Percentiles rank a stretch among this genome's conserved stretches.
Evolutionary conservation across 2,329 filamentous ascomycete genomes (phyloP).

Genomic region (Fusarium sulawesiense): DNA sequence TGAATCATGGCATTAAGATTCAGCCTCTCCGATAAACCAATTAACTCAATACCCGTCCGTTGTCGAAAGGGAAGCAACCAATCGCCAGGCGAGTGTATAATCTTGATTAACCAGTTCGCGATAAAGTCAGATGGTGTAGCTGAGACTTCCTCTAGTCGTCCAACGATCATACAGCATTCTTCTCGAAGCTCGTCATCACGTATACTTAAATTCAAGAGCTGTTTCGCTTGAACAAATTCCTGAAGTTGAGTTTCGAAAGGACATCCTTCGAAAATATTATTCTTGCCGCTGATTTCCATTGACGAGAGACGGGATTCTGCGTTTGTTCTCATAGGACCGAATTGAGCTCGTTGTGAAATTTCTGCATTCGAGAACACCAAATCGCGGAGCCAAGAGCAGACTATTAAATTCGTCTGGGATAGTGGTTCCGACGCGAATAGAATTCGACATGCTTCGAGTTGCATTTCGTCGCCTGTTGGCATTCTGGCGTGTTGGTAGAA

Average conservation of each 20-base stretch:
- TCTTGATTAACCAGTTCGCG: slow-evolving; percentile 41
- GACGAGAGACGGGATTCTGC: slow-evolving; percentile 40
- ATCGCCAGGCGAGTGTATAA: slow-evolving; percentile 31
- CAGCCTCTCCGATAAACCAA: not conserved
- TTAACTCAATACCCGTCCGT: slow-evolving; percentile 19
- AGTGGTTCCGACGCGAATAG: slow-evolving; percentile 25
- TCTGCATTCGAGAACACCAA: slow-evolving; percentile 23
- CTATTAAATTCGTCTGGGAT: not conserved
- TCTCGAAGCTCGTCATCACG: slow-evolving; percentile 33
- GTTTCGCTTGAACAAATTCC: slow-evolving; percentile 30
- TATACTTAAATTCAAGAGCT: slow-evolving; percentile 10
- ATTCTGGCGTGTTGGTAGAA: slow-evolving; percentile 32
- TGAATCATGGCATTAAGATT: slow-evolving; percentile 32
- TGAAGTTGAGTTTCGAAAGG: slow-evolving; percentile 44
- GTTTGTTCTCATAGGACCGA: slow-evolving; percentile 42
- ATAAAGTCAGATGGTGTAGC: slow-evolving; percentile 40
- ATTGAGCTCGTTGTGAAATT: slow-evolving; percentile 39
- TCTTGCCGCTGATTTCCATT: slow-evolving; percentile 46
- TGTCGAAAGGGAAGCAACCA: slow-evolving; percentile 40
- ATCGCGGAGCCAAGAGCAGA: slow-evolving; percentile 38
- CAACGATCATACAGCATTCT: slow-evolving; percentile 41
- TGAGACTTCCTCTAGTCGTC: slow-evolving; percentile 34
- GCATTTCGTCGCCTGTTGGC: slow-evolving; percentile 37
- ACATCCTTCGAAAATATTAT: slow-evolving; percentile 46
- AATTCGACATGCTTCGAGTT: slow-evolving; percentile 38